These are phyloP conservation scores for Melocanna baccifera DNA, from an alignment of 176 grass and related monocot species.

Conservation along the genomic window DNA sequence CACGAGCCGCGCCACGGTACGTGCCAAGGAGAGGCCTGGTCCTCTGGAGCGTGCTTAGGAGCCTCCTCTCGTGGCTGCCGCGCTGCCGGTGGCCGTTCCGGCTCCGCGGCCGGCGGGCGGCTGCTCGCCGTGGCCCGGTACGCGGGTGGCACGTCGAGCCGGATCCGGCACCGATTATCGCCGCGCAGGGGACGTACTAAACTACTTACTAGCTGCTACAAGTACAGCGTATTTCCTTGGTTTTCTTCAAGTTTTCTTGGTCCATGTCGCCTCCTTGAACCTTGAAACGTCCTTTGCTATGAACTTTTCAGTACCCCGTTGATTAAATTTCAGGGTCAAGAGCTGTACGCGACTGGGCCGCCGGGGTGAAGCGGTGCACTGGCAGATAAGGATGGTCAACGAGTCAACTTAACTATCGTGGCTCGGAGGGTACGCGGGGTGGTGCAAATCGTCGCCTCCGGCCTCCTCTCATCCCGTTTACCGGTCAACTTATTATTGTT, in stretches of 20 bases:
- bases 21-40: slow-evolving; percentile 37
- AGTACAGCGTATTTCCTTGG: too few relatives aligned
- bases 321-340: not conserved
- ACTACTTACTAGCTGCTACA: too few relatives aligned
- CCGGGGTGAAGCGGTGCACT: not conserved
- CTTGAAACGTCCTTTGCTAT: too few relatives aligned
- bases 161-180: too few relatives aligned
- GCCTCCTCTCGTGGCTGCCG: slow-evolving; percentile 22
- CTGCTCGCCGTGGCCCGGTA: not conserved
- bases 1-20: not conserved
- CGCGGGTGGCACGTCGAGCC: not conserved
- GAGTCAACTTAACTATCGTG: not conserved
- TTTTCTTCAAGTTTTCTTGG: not conserved
- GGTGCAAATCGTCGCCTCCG: not conserved
- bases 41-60: not conserved
- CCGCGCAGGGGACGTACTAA: too few relatives aligned
- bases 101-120: not conserved
- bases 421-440: not conserved
- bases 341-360: not conserved
- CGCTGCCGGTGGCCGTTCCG: not conserved
- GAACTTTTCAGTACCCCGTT: not conserved
- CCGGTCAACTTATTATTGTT: not conserved
- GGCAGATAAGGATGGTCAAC: not conserved
- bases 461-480: not conserved
- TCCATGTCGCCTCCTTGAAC: not conserved